These are phyloP conservation scores for Lentinula sp. DNA, from an alignment of 768 basidiomycete species.

Conservation along the genomic window DNA sequence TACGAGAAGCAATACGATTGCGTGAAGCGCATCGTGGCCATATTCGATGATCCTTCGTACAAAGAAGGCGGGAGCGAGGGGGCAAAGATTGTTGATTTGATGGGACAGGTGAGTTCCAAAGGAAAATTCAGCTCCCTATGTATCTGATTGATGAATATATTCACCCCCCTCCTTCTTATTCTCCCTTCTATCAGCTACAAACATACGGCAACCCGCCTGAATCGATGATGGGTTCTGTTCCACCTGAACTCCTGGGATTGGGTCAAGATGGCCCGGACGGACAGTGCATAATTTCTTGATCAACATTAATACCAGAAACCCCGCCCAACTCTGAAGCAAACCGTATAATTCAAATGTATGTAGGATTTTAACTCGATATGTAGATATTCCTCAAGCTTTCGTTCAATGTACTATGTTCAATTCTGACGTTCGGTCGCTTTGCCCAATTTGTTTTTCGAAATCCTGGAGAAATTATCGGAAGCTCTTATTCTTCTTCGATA, in stretches of 20 bases:
- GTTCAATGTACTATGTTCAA: no score
- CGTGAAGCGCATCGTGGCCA: conserved; percentile 51
- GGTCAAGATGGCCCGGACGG: background rate
- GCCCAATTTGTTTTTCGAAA: no score
- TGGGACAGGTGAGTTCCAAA: conserved; percentile 58
- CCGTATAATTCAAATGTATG: no score
- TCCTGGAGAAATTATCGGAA: no score
- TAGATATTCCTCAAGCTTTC: no score
- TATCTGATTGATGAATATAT: background rate
- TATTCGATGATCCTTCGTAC: conserved; percentile 62
- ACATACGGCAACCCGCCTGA: conserved; percentile 68
- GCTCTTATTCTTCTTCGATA: no score
- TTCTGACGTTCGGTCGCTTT: no score
- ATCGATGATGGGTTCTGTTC: conserved; percentile 81
- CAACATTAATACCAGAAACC: no score
- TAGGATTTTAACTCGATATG: no score
- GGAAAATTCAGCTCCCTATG: no score
- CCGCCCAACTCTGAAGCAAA: no score
- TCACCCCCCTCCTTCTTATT: background rate
- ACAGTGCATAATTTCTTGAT: background rate
- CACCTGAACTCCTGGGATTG: conserved; percentile 18
- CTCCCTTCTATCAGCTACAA: conserved; percentile 56
- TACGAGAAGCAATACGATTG: conserved; percentile 56
- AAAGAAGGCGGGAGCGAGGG: conserved; percentile 46
- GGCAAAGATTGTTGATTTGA: conserved; percentile 54